These are phyloP conservation scores for Leptographium lundbergii DNA, from an alignment of 2,329 filamentous ascomycete species.

Conservation along the genomic window DNA sequence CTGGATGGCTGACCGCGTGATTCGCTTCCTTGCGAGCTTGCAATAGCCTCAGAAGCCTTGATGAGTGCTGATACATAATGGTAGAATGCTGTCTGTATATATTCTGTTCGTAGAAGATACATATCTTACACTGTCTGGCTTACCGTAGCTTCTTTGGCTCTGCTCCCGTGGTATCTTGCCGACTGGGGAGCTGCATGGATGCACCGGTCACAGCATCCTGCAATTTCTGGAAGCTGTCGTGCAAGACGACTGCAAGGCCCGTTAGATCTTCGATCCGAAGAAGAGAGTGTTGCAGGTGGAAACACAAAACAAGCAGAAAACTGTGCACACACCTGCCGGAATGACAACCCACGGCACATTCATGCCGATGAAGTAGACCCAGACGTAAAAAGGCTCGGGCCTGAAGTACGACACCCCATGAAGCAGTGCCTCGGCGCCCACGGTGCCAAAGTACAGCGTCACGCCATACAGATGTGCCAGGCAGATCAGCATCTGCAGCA, in stretches of 20 bases:
- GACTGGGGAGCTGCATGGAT: too few relatives aligned
- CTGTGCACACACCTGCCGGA: slow-evolving; percentile 33
- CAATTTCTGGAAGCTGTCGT: slow-evolving; percentile 2
- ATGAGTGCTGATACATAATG: neutral
- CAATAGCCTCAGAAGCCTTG: slow-evolving; percentile 5
- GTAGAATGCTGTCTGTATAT: neutral
- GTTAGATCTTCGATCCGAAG: neutral
- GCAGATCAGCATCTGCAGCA: slow-evolving; percentile 37
- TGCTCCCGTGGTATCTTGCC: neutral
- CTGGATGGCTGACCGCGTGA: slow-evolving; percentile 36
- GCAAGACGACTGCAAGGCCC: neutral
- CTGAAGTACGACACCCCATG: slow-evolving; percentile 38
- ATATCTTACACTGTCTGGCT: neutral
- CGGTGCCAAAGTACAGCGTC: slow-evolving; percentile 49
- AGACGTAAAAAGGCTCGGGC: slow-evolving; percentile 48
- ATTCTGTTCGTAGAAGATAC: neutral
- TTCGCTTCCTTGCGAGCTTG: slow-evolving; percentile 28
- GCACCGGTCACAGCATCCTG: neutral
- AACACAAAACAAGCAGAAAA: neutral
- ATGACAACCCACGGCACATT: slow-evolving; percentile 49
- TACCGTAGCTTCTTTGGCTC: neutral
- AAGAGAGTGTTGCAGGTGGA: neutral
- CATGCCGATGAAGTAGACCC: slow-evolving; percentile 49
- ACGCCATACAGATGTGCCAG: slow-evolving; percentile 47
- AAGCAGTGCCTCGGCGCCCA: slow-evolving; percentile 32